Base-by-base conservation (phyloP, 805 yeast species). In the Cyberlindnera americana region DNA sequence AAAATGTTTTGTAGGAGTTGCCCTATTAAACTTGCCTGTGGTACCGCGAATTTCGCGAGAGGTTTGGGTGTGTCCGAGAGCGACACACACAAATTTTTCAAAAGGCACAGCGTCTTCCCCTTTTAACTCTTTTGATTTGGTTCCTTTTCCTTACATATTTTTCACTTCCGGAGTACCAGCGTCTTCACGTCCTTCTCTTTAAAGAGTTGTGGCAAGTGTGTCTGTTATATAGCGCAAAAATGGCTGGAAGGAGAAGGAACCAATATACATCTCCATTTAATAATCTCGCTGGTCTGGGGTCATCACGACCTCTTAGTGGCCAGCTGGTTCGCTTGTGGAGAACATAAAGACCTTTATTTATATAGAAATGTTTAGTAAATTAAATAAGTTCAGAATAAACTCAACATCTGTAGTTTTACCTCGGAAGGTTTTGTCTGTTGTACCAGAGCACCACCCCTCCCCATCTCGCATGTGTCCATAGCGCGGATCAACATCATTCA, bases 141-240 rank as follows among this genome's bases (percentile, higher is more conserved):
- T 45, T 43, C 29, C 39, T 35, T 18, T 38, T 49, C 56, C 39
- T 41, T 35, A 55, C 54, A 51, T 52, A 52, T 52, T 48, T 49
- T 42, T 37, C 34, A 51, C 57, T 53, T 52, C 54, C 53, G 55
- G 58, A 52, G 37, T 54, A 55, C 60, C 60, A 55, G 57, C 60
- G 54, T 42, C 42, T 45, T 45, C 58, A 53, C 53, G 43, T 33
- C 38, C 33, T 48, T 33, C 28, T 14, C 43, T n/a, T n/a, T 33
- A 43, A 43, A 34, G 41, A 14, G 41, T 14, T 19, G 38, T 31
- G 45, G 36, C 38, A 38, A 38, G 39, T 47, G 50, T 41, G 53
- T 37, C 40, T 34, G 40, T 36, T 22, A 21, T 19, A 24, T 26
- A 34, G 53, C 49, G 59, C 56, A 55, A 33, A 55, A 55, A 55